Base-by-base conservation (phyloP, 2,329 filamentous ascomycete species). In the Parasarocladium wereldwijsianum region DNA sequence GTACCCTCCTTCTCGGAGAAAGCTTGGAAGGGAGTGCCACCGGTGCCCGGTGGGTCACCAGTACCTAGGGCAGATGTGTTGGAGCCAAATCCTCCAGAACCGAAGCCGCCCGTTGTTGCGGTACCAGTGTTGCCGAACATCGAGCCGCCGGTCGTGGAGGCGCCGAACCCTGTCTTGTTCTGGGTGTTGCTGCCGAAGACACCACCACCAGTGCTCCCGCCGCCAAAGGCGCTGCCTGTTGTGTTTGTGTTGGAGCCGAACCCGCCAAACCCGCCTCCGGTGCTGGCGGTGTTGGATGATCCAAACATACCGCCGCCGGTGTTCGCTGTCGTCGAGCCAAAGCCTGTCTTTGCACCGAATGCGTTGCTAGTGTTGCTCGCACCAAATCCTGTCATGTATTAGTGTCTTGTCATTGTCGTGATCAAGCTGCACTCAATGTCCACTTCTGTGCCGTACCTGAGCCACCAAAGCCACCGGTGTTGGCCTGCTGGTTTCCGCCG, bases 1-100 rank as follows among this genome's bases (percentile, higher is more conserved):
- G 66, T 70, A 4, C 60, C 54, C 45, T 92, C 83, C 51, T 87
- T 90, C 56, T 92, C 83, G 13, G 64, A 58, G 26, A 70, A 66
- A 0, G 82, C 61, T 36, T 69, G 57, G 55, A 87, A 92, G 5
- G 75, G 66, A n/a, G 69, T 64, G 4, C 66, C 60, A 10, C 64
- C 76, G 8, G 82, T 87, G 34, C 83, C 83, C 16, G 74, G 69
- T 35, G 70, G 68, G 36, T 76, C 69, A 27, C 64, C 66, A 29
- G 53, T 58, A 24, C 65, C 63, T 24, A 72, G 52, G 17, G 65
- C 62, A 11, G 66, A 58, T 36, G 64, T 69, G 36, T 50, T 50
- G 16, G 51, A 40, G 9, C 62, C 62, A 33, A 66, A 67, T 3
- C 49, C 52, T 3, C 19, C 12, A 8, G 28, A 21, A 8, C 52